phyloP scores from a whole-genome alignment of 2,329 filamentous ascomycete species.

The Shiraia sp. region DNA sequence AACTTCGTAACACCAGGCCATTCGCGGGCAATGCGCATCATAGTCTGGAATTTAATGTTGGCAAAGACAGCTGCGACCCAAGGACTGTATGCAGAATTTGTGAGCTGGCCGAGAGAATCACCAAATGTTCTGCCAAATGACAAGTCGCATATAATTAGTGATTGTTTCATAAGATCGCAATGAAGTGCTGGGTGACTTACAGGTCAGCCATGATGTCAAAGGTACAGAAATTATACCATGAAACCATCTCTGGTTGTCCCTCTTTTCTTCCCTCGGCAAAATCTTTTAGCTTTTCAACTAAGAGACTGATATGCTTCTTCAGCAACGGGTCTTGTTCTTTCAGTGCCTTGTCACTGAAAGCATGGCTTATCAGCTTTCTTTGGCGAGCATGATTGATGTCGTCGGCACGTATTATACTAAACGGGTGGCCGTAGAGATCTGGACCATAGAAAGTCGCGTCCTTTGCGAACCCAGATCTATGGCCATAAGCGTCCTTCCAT shows the following conservation, averaged over 20 bases:
- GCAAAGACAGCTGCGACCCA: slow-evolving; percentile 36
- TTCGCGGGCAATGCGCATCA: slow-evolving; percentile 4
- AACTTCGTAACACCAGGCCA: slow-evolving; percentile 14
- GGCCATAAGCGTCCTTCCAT: slow-evolving; percentile 49
- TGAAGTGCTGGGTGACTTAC: not conserved
- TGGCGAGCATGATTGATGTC: slow-evolving; percentile 40
- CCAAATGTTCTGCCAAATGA: slow-evolving; percentile 36
- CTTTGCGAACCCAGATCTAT: slow-evolving; percentile 36
- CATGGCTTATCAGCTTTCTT: slow-evolving; percentile 41
- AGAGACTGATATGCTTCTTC: slow-evolving; percentile 40
- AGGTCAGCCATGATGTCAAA: slow-evolving; percentile 19
- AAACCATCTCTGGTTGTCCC: slow-evolving; percentile 21
- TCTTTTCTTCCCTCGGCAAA: slow-evolving; percentile 7
- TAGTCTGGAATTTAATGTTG: slow-evolving; percentile 7
- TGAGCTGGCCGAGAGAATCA: slow-evolving; percentile 26
- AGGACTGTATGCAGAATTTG: slow-evolving; percentile 18
- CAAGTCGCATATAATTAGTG: not conserved
- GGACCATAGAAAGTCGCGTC: slow-evolving; percentile 37
- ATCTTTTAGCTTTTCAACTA: slow-evolving; percentile 42
- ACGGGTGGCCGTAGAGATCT: slow-evolving; percentile 30
- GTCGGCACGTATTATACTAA: slow-evolving; percentile 32
- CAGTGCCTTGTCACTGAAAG: slow-evolving; percentile 45
- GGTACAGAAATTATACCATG: slow-evolving; percentile 31
- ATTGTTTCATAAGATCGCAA: too few relatives aligned
- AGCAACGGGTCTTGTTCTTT: slow-evolving; percentile 42